Percentiles rank a stretch among this genome's conserved stretches.
These are phyloP conservation scores for Plasmodium chabaudi DNA, from an alignment of 169 alveolate genomes.

Conservation along the genomic window DNA sequence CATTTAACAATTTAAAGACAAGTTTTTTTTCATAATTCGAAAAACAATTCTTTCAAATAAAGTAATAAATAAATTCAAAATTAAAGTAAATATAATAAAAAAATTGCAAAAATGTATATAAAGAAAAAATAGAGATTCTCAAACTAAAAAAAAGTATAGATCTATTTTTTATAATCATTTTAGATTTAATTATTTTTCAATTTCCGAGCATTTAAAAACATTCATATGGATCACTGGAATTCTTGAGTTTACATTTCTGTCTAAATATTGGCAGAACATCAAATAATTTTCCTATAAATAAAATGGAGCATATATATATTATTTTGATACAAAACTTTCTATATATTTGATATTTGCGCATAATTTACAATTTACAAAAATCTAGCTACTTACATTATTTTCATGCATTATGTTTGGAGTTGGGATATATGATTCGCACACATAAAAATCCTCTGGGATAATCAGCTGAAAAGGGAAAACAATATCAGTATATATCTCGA, in stretches of 20 bases:
- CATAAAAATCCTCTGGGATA: constrained; percentile 68
- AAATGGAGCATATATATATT: constrained; percentile 3
- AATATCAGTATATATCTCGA: background rate
- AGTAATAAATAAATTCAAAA: background rate
- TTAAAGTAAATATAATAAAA: constrained; percentile 5
- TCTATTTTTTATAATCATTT: background rate
- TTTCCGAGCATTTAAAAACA: constrained; percentile 37
- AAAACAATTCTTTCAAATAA: background rate
- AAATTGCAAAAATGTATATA: background rate
- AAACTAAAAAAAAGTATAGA: background rate
- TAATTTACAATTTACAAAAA: background rate
- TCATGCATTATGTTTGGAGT: constrained; percentile 45
- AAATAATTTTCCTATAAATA: constrained; percentile 47
- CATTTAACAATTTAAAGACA: constrained; percentile 4
- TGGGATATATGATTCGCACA: constrained; percentile 52
- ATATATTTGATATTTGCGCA: constrained; percentile 5
- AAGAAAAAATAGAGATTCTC: constrained; percentile 3
- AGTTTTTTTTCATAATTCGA: constrained; percentile 4
- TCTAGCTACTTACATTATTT: constrained; percentile 23
- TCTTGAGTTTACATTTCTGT: constrained; percentile 49
- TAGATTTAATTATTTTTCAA: background rate
- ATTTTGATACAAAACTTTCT: background rate
- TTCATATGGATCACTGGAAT: constrained; percentile 48
- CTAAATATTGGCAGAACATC: constrained; percentile 26
- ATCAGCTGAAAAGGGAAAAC: constrained; percentile 25